Percentiles rank a stretch among this genome's conserved stretches.
Conservation (phyloP, 441 rosid species). For the Bruguiera hainesii region DNA sequence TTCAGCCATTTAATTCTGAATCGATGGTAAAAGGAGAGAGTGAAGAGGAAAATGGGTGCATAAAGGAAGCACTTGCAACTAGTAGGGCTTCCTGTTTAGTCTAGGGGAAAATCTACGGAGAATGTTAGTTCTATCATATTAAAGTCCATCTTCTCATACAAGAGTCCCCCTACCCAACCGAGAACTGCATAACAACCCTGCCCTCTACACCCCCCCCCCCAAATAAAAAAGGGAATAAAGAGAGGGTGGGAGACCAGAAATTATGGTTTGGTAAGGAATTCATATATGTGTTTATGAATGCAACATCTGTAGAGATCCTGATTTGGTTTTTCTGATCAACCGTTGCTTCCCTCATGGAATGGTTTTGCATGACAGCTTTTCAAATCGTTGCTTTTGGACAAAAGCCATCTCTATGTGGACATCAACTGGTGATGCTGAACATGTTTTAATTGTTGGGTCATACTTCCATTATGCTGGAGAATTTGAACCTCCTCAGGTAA, state of each 20-base stretch:
- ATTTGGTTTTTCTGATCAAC: neutral
- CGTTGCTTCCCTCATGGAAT: conserved; percentile 12
- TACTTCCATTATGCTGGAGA: conserved; percentile 95
- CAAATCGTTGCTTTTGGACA: conserved; percentile 91
- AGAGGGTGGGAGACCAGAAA: no score
- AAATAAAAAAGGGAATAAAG: neutral
- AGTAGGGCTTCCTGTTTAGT: no score
- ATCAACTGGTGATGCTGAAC: conserved; percentile 85
- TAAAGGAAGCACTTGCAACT: no score
- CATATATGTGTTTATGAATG: no score
- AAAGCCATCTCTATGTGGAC: conserved; percentile 97
- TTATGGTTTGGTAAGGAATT: no score
- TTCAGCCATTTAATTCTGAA: no score
- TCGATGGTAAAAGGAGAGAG: no score
- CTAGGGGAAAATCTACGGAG: no score
- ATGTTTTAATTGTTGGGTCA: conserved; percentile 78
- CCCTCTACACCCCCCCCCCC: neutral
- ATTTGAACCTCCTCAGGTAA: conserved; percentile 88
- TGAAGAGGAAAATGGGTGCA: no score
- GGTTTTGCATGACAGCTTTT: conserved; percentile 50
- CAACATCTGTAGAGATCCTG: neutral
- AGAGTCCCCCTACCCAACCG: no score
- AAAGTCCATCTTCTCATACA: no score
- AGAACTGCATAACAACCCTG: neutral
- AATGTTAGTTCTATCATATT: no score